Conservation (phyloP, 176 grass and related monocot species). For the Poa annua region DNA sequence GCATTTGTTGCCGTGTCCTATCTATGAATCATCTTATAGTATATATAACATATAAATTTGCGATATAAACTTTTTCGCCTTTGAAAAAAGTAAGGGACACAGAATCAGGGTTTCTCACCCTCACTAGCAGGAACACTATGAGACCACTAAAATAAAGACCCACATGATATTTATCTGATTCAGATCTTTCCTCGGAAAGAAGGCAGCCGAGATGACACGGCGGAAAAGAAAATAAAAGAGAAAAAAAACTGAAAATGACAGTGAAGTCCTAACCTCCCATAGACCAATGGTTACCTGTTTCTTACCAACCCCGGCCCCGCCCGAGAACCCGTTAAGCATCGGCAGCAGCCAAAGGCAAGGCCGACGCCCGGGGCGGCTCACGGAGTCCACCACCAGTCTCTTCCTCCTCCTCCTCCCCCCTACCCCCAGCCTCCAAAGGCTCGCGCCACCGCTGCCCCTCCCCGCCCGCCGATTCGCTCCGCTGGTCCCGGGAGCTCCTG, state of each 20-base stretch:
- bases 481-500: not conserved
- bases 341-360: slow-evolving; percentile 2
- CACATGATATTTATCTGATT: not conserved
- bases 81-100: not conserved
- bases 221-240: not conserved
- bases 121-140: not conserved
- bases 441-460: not conserved
- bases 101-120: not conserved
- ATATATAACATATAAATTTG: not conserved
- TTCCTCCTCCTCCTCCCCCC: not conserved
- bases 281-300: slow-evolving; percentile 33
- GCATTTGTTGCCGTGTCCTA: not conserved
- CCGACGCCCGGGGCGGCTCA: slow-evolving; percentile 22
- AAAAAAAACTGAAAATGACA: slow-evolving; percentile 45
- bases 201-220: slow-evolving; percentile 3
- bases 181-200: not conserved
- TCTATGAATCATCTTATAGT: not conserved
- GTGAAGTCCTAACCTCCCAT: slow-evolving; percentile 43
- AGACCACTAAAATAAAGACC: not conserved
- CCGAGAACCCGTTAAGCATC: slow-evolving; percentile 24
- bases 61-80: not conserved
- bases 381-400: slow-evolving; percentile 19
- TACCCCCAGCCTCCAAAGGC: not conserved
- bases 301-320: slow-evolving; percentile 44
- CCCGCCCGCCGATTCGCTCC: not conserved